phyloP scores from a whole-genome alignment of 176 grass and related monocot species.

The Oryza rufipogon region DNA sequence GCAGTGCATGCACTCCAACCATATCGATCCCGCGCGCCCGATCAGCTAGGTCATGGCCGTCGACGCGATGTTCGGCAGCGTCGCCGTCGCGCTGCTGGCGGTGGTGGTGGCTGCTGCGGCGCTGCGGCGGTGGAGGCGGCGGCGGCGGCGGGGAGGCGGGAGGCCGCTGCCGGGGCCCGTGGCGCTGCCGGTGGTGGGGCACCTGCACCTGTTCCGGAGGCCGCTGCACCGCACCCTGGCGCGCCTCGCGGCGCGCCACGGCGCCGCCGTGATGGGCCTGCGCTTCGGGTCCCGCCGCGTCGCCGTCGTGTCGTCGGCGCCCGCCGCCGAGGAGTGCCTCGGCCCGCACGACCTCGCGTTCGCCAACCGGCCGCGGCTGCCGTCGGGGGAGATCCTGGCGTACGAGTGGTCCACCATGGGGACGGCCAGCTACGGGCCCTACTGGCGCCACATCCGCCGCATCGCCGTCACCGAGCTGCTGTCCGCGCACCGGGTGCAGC shows the following conservation, averaged over 20 bases:
- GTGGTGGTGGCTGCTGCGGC: no score
- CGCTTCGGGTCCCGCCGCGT: conserved; percentile 46
- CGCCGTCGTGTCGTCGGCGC: conserved; percentile 49
- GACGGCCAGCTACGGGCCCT: conserved; percentile 43
- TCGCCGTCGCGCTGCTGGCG: neutral
- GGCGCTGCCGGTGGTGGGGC: conserved; percentile 39
- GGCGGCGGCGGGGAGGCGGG: neutral
- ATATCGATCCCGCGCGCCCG: no score
- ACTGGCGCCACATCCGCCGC: conserved; percentile 58
- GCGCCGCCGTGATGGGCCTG: conserved; percentile 42
- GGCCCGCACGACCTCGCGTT: conserved; percentile 48
- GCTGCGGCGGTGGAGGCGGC: neutral
- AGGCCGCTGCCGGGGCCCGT: conserved; percentile 37
- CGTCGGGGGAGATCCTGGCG: conserved; percentile 31
- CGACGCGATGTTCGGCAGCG: neutral
- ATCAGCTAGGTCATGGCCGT: neutral
- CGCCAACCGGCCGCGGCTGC: conserved; percentile 59
- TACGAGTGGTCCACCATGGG: conserved; percentile 52
- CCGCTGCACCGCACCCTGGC: conserved; percentile 60
- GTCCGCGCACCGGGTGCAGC: conserved; percentile 29
- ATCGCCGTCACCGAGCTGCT: conserved; percentile 43
- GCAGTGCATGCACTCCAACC: neutral
- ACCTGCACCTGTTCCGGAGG: conserved; percentile 63
- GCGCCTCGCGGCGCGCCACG: conserved; percentile 37
- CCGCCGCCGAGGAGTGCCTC: conserved; percentile 43